Evolutionary conservation across 164 flowering plant species (phyloP), one percentile per base, ranked within the genome.

Genomic region (Piper betle): DNA sequence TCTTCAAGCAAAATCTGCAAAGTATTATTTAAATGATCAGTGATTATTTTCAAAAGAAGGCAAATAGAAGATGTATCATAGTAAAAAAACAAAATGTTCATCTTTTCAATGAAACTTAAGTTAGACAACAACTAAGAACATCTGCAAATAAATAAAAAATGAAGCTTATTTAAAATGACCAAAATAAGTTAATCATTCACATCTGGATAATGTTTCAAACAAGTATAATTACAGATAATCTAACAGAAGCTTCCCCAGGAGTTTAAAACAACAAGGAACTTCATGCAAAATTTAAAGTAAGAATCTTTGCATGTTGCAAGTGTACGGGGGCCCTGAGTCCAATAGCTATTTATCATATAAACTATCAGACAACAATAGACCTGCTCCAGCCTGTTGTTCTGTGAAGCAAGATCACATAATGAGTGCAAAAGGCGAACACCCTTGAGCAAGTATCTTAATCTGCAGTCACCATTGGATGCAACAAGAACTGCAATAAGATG

Each of bases 1-100:
- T 94, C 97, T 62, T 88, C 96, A 57, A 88, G 83, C 75, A 94
- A 73, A 74, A 94, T 83, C 99, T 91, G 86, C 33, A 78, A 60
- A 68, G 11, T 53, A 43, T 52, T 57, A 56, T 7, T 16, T 12
- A 57, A 18, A 46, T 37, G 57, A 10, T 38, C 53, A 38, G 25
- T n/a, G 8, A 7, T 54, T 54, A 9, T n/a, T 54, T 54, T 2
- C 12, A 4, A 17, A 11, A 54, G 3, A 19, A 54, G 11, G 3
- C n/a, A n/a, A n/a, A n/a, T n/a, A n/a, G n/a, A 15, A 15, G 17
- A 15, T 39, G 37, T 37, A 18, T 10, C 38, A 17, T 8, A 37
- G 38, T 19, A 57, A 20, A 25, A 57, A 16, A 25, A 37, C 37
- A 16, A 52, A 9, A 52, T 13, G n/a, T 4, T 7, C 55, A 53